Evolutionary conservation across 441 rosid genomes (phyloP).

Genomic region (Bruguiera hainesii): DNA sequence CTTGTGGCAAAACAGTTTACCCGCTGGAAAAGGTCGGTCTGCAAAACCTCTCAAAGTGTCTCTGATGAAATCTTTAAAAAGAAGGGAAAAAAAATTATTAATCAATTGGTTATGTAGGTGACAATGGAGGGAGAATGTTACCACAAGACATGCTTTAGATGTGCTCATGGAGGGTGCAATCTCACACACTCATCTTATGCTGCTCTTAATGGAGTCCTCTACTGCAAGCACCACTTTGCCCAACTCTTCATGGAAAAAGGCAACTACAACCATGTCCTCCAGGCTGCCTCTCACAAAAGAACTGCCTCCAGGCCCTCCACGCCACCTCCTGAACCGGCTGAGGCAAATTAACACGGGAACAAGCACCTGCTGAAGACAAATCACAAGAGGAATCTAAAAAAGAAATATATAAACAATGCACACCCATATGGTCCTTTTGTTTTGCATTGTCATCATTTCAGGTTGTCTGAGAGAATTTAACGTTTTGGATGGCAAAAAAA

Average conservation of each 20-base stretch:
- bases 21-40: conserved; percentile 84
- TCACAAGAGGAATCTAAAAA: conserved; percentile 3
- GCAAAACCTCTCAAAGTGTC: not conserved
- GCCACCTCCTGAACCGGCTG: conserved; percentile 46
- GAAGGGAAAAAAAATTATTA: not conserved
- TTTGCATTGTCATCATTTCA: conserved; percentile 1
- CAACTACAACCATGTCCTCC: conserved; percentile 75
- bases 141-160: conserved; percentile 95
- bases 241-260: conserved; percentile 97
- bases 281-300: conserved; percentile 64
- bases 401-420: not conserved
- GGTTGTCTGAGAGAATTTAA: not conserved
- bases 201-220: conserved; percentile 75
- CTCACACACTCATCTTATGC: conserved; percentile 96
- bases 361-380: conserved; percentile 4
- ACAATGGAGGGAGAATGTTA: conserved; percentile 89
- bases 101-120: conserved; percentile 38
- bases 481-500: not conserved
- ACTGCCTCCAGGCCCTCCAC: conserved; percentile 51
- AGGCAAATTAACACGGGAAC: conserved; percentile 3
- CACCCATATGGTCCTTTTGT: not conserved
- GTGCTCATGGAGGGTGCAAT: conserved; percentile 90
- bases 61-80: too few relatives aligned
- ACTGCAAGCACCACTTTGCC: conserved; percentile 95
- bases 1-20: conserved; percentile 84